Evolutionary conservation across 2,329 filamentous ascomycete species (phyloP).

Genomic region (Scedosporium minutisporum): DNA sequence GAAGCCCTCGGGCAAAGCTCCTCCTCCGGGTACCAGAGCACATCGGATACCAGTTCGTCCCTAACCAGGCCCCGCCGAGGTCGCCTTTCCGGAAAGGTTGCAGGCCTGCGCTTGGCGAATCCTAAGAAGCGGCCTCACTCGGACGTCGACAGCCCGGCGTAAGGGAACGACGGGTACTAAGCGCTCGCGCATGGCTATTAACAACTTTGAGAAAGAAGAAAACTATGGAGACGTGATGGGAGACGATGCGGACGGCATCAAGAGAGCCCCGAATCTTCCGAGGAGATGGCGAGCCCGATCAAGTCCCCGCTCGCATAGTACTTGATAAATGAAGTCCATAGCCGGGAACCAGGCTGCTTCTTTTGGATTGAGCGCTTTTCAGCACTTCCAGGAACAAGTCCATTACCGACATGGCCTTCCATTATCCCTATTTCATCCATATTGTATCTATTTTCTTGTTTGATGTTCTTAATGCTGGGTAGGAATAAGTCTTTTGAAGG

Average conservation of each 20-base stretch:
- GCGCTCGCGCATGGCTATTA: constrained; percentile 16
- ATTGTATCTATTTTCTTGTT: no score
- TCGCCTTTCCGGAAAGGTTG: not conserved
- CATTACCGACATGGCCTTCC: no score
- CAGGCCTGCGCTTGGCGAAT: constrained; percentile 1
- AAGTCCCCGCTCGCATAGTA: constrained; percentile 10
- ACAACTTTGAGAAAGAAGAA: constrained; percentile 17
- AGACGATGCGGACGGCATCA: not conserved
- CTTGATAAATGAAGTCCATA: no score
- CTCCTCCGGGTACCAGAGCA: not conserved
- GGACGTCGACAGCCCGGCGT: not conserved
- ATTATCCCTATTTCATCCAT: no score
- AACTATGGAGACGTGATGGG: constrained; percentile 13
- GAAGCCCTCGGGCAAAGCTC: not conserved
- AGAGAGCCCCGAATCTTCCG: constrained; percentile 20
- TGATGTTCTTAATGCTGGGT: no score
- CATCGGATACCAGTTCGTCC: not conserved
- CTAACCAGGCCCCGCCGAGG: not conserved
- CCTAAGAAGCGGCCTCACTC: constrained; percentile 3
- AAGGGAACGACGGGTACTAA: constrained; percentile 24
- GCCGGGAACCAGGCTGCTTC: no score
- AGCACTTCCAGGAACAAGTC: no score
- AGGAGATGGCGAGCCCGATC: constrained; percentile 23
- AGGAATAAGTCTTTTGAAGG: no score
- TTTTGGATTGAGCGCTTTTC: no score